phyloP scores from a whole-genome alignment of 2,329 filamentous ascomycete species.

The Paecilomyces niveus region DNA sequence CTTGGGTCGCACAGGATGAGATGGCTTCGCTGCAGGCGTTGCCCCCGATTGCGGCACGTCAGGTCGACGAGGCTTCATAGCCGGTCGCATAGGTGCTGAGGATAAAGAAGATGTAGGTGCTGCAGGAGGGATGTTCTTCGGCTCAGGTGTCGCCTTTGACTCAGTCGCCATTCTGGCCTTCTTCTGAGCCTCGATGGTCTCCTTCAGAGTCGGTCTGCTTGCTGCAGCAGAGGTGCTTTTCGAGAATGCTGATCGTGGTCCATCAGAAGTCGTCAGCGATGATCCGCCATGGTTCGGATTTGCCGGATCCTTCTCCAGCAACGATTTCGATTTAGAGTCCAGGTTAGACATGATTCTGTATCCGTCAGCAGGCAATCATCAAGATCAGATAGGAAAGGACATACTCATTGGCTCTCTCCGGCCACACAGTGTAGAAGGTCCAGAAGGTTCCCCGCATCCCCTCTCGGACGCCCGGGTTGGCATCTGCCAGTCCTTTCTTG shows the following conservation, averaged over 20 bases:
- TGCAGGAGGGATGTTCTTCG: conserved; percentile 31
- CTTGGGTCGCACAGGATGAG: conserved; percentile 40
- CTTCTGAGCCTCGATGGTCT: conserved; percentile 78
- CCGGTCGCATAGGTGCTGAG: conserved; percentile 52
- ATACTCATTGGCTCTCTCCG: conserved; percentile 65
- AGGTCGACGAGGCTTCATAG: conserved; percentile 27
- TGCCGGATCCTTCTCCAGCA: conserved; percentile 73
- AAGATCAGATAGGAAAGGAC: no score
- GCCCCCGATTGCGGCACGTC: conserved; percentile 28
- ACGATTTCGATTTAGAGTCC: conserved; percentile 68
- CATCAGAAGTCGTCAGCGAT: conserved; percentile 7
- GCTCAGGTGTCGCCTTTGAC: conserved; percentile 8
- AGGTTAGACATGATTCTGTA: conserved; percentile 72
- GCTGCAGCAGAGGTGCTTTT: conserved; percentile 12
- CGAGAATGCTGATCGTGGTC: conserved; percentile 11
- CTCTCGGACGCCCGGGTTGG: conserved; percentile 85
- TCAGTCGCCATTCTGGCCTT: conserved; percentile 42
- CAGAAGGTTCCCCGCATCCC: conserved; percentile 81
- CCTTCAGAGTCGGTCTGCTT: conserved; percentile 57
- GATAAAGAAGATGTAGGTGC: conserved; percentile 41
- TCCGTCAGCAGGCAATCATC: no score
- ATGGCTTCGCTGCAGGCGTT: conserved; percentile 30
- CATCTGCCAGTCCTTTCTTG: conserved; percentile 78
- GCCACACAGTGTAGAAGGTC: conserved; percentile 73
- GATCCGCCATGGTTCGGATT: conserved; percentile 49